Evolutionary conservation across 1,284 basidiomycete species (phyloP), one percentile per base, ranked within the genome.

Genomic region (Marasmius sp.): DNA sequence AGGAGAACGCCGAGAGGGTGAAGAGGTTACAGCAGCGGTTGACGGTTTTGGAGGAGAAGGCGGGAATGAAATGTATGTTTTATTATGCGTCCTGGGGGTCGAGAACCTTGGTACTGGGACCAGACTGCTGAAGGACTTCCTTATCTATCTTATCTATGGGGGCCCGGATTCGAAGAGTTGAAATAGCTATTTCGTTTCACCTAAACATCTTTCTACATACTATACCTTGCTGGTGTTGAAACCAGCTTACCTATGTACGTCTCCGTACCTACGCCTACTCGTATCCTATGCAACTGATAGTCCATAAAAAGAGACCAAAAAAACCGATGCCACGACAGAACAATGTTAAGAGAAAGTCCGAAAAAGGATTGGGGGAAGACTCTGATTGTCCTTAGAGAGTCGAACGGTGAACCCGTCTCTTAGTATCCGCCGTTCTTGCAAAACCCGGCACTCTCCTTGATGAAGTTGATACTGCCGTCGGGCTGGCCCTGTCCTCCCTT

Each of bases 401-500:
- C 27, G 27, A 27, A 27, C 27, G 14, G 14, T 18, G 14, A 14
- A 45, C 2, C 18, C 43, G 2, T 45, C 18, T 27, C 14, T 45
- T 18, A 45, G 18, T 18, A 18, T 45, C 18, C 18, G 18, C 18
- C 20, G 7, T 39, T 58, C 67, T 79, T 76, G 72, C 77, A 79
- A 66, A 68, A 81, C 11, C 79, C 79, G 62, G 75, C 72, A 49
- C 78, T 79, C 66, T 77, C 66, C 37, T 63, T 71, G 69, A 81
- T 79, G 59, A 69, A 77, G 64, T 79, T 71, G 54, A 77, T 45
- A 51, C 70, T 71, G n/a, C 79, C 79, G 61, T 79, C 69, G 3
- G 78, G 74, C 63, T 81, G 79, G 36, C 65, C 74, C 64, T 80
- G 78, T 34, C 79, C 78, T 39, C 79, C 79, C 18, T 60, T 67